Conservation (phyloP, 108 stramenopile genomes). For the Skeletonema costatum region DNA sequence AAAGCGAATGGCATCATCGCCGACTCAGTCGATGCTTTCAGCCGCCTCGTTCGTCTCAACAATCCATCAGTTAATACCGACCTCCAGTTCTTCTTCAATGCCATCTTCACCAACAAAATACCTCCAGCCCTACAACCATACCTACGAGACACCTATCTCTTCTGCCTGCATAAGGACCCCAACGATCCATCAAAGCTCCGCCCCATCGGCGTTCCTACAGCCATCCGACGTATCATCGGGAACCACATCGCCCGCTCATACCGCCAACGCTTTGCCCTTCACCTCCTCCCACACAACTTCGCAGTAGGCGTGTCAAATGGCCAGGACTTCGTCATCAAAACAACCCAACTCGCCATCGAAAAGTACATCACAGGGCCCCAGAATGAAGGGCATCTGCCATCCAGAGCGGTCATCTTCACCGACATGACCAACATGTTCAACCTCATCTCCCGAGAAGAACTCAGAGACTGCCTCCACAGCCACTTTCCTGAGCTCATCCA, state of each 20-base stretch:
- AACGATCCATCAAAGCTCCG: slow-evolving; percentile 24
- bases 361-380: slow-evolving; percentile 14
- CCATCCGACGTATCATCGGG: slow-evolving; percentile 25
- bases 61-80: not conserved
- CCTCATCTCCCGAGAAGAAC: slow-evolving; percentile 8
- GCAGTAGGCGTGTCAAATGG: slow-evolving; percentile 17
- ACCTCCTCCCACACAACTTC: slow-evolving; percentile 21
- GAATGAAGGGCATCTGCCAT: not conserved
- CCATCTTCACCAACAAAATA: not conserved
- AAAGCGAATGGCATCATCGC: slow-evolving; percentile 6
- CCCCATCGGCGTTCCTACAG: slow-evolving; percentile 20
- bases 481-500: slow-evolving; percentile 18
- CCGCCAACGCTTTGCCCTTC: not conserved
- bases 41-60: slow-evolving; percentile 1
- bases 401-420: slow-evolving; percentile 12
- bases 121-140: not conserved
- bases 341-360: slow-evolving; percentile 6
- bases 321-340: slow-evolving; percentile 20
- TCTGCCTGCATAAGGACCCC: slow-evolving; percentile 37
- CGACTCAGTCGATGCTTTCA: slow-evolving; percentile 14
- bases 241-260: slow-evolving; percentile 3
- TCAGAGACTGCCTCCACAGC: not conserved
- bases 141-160: slow-evolving; percentile 24
- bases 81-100: slow-evolving; percentile 2
- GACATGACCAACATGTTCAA: slow-evolving; percentile 43